A percentile compares a stretch with the other conserved stretches of the same genome.
These are phyloP conservation scores for Ceratocystis ficicola DNA, from an alignment of 2,329 filamentous ascomycete genomes.

Conservation along the genomic window DNA sequence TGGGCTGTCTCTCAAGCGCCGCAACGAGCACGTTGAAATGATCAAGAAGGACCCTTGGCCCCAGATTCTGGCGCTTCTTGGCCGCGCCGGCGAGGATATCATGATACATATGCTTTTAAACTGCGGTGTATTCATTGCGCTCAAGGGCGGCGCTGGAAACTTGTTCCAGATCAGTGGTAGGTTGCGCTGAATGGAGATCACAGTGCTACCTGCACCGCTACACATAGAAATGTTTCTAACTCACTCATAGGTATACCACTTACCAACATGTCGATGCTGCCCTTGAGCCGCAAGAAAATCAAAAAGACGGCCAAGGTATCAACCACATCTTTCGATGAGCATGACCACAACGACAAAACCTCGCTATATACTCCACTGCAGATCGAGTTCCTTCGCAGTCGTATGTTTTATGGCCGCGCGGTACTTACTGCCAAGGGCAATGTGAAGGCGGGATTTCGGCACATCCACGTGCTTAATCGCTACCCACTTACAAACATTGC, in stretches of 20 bases:
- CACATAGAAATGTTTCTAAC: neutral
- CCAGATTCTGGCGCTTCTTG: conserved; percentile 59
- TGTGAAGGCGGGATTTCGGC: conserved; percentile 62
- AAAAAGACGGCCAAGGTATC: neutral
- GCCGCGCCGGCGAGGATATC: conserved; percentile 59
- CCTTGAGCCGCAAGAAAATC: neutral
- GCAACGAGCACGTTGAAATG: conserved; percentile 40
- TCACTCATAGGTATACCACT: conserved; percentile 37
- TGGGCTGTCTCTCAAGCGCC: conserved; percentile 50
- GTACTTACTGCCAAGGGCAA: conserved; percentile 54
- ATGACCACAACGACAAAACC: neutral
- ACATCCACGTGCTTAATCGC: conserved; percentile 28
- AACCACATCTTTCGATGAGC: neutral
- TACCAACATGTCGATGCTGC: conserved; percentile 32
- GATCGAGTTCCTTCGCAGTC: conserved; percentile 65
- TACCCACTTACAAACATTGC: neutral
- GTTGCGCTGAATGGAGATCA: conserved; percentile 24
- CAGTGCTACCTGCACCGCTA: neutral
- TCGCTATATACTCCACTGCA: conserved; percentile 35
- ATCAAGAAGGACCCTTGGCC: conserved; percentile 66
- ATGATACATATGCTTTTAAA: conserved; percentile 68
- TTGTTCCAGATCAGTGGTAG: conserved; percentile 69
- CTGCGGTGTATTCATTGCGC: conserved; percentile 58
- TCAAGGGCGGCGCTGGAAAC: conserved; percentile 50
- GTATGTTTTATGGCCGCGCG: conserved; percentile 75